These are phyloP conservation scores for Kwoniella sp. DNA, from an alignment of 768 basidiomycete species.

Conservation along the genomic window DNA sequence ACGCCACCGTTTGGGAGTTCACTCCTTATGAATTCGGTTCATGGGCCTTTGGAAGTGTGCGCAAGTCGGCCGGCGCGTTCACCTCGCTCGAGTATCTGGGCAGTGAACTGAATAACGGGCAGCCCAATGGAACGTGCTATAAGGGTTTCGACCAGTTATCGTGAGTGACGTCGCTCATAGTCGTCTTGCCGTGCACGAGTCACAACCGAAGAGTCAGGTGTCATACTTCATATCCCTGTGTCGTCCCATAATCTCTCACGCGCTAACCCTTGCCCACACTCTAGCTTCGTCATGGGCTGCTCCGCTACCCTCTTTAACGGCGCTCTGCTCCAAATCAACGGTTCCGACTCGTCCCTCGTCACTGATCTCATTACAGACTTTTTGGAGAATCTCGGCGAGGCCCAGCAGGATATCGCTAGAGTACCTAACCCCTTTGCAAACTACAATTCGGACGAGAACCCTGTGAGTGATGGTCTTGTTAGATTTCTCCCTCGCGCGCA, in stretches of 20 bases:
- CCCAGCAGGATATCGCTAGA: slow-evolving; percentile 53
- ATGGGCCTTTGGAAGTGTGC: slow-evolving; percentile 49
- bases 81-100: slow-evolving; percentile 63
- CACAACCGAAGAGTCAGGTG: no score
- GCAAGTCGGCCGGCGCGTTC: slow-evolving; percentile 67
- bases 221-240: no score
- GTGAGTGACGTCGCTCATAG: slow-evolving; percentile 33
- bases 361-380: slow-evolving; percentile 43
- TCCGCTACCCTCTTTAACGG: slow-evolving; percentile 60
- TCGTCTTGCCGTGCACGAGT: neutral
- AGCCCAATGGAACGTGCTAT: slow-evolving; percentile 67
- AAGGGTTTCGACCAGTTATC: slow-evolving; percentile 70
- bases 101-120: slow-evolving; percentile 66
- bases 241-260: no score
- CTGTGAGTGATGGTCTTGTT: slow-evolving; percentile 30
- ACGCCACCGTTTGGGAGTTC: slow-evolving; percentile 56
- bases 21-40: slow-evolving; percentile 54
- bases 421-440: slow-evolving; percentile 55
- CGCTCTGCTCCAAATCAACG: slow-evolving; percentile 44
- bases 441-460: slow-evolving; percentile 46
- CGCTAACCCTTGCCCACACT: slow-evolving; percentile 40
- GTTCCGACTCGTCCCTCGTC: slow-evolving; percentile 34
- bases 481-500: no score
- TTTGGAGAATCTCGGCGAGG: slow-evolving; percentile 42
- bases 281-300: slow-evolving; percentile 69